These are phyloP conservation scores for Phytophthora melonis DNA, from an alignment of 352 stramenopile genomes.

Conservation along the genomic window DNA sequence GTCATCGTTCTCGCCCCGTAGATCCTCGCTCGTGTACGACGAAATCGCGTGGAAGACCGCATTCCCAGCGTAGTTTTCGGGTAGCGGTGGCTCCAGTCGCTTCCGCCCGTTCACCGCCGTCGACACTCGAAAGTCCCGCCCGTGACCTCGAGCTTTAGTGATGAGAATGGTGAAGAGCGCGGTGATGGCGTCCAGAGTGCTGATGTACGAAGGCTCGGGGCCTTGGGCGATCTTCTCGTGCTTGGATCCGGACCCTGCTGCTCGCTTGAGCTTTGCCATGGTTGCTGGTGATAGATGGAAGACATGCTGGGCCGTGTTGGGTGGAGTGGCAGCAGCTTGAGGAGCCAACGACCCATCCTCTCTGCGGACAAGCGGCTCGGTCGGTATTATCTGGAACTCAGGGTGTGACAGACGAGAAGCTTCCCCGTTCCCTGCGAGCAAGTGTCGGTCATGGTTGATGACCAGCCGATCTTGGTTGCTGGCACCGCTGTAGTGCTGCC, in stretches of 20 bases:
- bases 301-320: constrained; percentile 43
- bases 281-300: constrained; percentile 52
- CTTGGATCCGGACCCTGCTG: constrained; percentile 5
- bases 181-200: constrained; percentile 60
- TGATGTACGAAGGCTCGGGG: constrained; percentile 41
- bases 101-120: constrained; percentile 58
- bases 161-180: constrained; percentile 62
- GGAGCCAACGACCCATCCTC: constrained; percentile 33
- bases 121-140: constrained; percentile 47
- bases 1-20: constrained; percentile 4
- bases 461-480: constrained; percentile 29
- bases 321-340: constrained; percentile 23
- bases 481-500: constrained; percentile 52
- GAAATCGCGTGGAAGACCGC: constrained; percentile 63
- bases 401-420: constrained; percentile 38
- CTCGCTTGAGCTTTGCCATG: constrained; percentile 40
- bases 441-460: constrained; percentile 52
- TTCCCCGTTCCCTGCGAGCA: constrained; percentile 38
- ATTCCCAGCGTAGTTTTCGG: constrained; percentile 58
- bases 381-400: constrained; percentile 43
- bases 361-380: constrained; percentile 25
- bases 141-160: constrained; percentile 55
- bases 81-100: constrained; percentile 52
- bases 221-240: constrained; percentile 26
- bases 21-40: constrained; percentile 36